Evolutionary conservation across 2,329 filamentous ascomycete genomes (phyloP).

Genomic region (Diaporthe ampelina): DNA sequence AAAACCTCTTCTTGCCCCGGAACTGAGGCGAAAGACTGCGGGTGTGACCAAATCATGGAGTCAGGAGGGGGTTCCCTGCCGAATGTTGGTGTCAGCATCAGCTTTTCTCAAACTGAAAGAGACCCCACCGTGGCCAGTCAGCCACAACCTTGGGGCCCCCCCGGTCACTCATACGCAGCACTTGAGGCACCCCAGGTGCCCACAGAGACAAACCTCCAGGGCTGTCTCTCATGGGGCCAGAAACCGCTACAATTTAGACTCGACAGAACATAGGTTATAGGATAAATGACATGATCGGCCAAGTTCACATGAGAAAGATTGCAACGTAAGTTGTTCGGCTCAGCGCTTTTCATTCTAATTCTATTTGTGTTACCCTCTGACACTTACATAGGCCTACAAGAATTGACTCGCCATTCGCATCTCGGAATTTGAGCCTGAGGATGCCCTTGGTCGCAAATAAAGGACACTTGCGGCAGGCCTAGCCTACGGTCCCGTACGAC

Average conservation of each 20-base stretch:
- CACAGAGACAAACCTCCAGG: not conserved
- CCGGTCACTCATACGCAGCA: too few relatives aligned
- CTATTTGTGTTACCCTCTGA: not conserved
- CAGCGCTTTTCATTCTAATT: not conserved
- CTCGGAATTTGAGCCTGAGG: not conserved
- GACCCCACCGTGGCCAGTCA: constrained; percentile 1
- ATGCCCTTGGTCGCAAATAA: not conserved
- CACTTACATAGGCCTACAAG: not conserved
- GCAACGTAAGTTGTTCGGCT: not conserved
- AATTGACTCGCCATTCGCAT: not conserved
- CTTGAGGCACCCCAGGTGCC: too few relatives aligned
- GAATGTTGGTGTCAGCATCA: not conserved
- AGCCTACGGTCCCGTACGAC: not conserved
- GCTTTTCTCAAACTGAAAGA: not conserved
- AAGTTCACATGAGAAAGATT: not conserved
- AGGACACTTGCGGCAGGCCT: not conserved
- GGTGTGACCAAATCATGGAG: not conserved
- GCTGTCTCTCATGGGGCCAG: not conserved
- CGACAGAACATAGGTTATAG: not conserved
- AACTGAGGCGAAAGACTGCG: too few relatives aligned
- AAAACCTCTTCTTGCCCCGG: too few relatives aligned
- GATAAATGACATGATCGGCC: not conserved
- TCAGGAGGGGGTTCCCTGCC: not conserved
- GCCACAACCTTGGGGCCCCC: not conserved
- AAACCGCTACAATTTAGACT: not conserved